A percentile compares a stretch with the other conserved stretches of the same genome.
These are phyloP conservation scores for Anethum foeniculum DNA, from an alignment of 140 eudicot genomes.

Conservation along the genomic window DNA sequence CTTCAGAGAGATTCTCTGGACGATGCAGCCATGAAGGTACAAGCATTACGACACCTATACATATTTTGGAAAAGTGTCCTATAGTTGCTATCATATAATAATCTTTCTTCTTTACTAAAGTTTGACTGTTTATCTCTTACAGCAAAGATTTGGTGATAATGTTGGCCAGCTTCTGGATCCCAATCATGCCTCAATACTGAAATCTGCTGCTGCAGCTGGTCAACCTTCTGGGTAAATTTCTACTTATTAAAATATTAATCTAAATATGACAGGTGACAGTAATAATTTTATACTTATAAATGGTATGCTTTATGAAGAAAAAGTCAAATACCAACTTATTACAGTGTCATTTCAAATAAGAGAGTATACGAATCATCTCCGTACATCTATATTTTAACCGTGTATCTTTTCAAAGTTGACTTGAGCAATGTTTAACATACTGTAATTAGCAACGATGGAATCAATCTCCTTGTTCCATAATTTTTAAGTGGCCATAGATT, in stretches of 20 bases:
- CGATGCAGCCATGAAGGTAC: slow-evolving; percentile 87
- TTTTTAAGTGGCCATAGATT: background rate
- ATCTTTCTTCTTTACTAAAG: background rate
- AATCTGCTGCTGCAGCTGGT: slow-evolving; percentile 79
- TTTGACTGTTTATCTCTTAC: slow-evolving; percentile 15
- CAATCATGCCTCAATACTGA: slow-evolving; percentile 77
- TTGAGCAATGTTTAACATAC: background rate
- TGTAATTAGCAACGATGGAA: background rate
- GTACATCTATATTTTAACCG: background rate
- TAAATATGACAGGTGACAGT: background rate
- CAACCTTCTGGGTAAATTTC: slow-evolving; percentile 85
- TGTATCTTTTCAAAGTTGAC: background rate
- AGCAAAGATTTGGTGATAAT: slow-evolving; percentile 85
- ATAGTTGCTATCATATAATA: background rate
- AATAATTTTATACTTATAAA: too few species aligned
- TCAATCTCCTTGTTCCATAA: too few species aligned
- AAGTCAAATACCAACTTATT: background rate
- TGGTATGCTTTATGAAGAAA: background rate
- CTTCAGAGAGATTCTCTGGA: slow-evolving; percentile 72
- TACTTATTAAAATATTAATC: background rate
- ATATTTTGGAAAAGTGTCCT: background rate
- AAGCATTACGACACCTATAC: background rate
- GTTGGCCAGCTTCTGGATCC: slow-evolving; percentile 79
- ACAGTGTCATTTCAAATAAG: background rate
- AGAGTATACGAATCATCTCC: background rate